These are phyloP conservation scores for Pulveroboletus sp. DNA, from an alignment of 768 basidiomycete species.

Conservation along the genomic window DNA sequence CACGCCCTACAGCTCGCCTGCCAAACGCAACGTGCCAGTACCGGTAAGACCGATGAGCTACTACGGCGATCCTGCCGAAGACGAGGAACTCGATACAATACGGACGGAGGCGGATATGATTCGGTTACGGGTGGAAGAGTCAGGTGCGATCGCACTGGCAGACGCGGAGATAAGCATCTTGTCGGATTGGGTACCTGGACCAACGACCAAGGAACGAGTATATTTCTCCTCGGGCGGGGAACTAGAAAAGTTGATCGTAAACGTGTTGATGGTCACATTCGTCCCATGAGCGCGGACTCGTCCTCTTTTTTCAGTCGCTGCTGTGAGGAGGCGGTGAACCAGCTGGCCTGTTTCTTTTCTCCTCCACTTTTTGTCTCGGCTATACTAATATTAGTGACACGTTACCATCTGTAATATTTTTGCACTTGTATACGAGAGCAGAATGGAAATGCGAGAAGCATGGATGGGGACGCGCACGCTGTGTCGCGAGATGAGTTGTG, in stretches of 20 bases:
- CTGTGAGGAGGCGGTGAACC: not conserved
- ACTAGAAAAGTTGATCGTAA: constrained; percentile 70
- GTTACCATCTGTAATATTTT: constrained; percentile 10
- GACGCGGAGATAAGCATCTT: constrained; percentile 61
- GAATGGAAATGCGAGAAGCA: not conserved
- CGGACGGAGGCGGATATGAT: constrained; percentile 35
- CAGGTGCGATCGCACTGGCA: constrained; percentile 59
- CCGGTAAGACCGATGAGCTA: constrained; percentile 39
- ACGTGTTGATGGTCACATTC: constrained; percentile 66
- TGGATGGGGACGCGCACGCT: not conserved
- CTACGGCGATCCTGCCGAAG: constrained; percentile 39
- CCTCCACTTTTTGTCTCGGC: not conserved
- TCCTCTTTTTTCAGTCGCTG: not conserved
- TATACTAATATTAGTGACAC: constrained; percentile 5
- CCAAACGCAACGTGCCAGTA: constrained; percentile 29
- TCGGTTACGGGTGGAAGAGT: constrained; percentile 54
- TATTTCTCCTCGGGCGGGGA: constrained; percentile 62
- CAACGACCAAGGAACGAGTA: constrained; percentile 61
- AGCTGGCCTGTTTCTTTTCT: not conserved
- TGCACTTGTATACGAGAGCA: constrained; percentile 7
- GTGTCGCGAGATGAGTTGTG: not conserved
- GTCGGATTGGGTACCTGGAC: constrained; percentile 46
- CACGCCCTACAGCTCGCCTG: constrained; percentile 19
- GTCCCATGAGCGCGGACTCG: constrained; percentile 43
- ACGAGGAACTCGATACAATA: constrained; percentile 29